Evolutionary conservation across 345 rosid genomes (phyloP), one percentile per base, ranked within the genome.

Genomic region (Carallia pectinifolia): DNA sequence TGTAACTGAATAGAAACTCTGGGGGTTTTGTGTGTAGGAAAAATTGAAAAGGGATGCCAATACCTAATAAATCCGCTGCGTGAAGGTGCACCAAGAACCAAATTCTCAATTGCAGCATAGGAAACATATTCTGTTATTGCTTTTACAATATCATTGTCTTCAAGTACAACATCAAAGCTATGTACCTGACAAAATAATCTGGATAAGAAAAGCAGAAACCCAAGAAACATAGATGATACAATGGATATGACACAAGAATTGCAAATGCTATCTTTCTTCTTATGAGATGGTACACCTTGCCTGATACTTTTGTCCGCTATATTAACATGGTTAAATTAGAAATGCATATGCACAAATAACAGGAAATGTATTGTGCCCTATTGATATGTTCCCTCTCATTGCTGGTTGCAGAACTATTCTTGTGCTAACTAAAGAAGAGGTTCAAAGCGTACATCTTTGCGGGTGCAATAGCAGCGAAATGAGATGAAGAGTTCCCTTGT

Each of bases 401-500:
- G 17, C 50, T 12, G 8, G 50, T 10, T 44, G 15, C 50, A 44
- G 50, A 44, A 3, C 0, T 12, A 44, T 15, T 44, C 50, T 44
- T 44, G 3, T 44, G 2, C 1, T 3, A 10, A 44, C 30, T 5
- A 27, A 33, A 62, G 23, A 36, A 33, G 18, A 44, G 27, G 2
- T 50, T 29, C 19, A 2, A 34, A 69, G 60, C 83, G 0, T 77
- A 89, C 97, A 62, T 92, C 96, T 82, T 95, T 95, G 36, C 92
- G 93, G 30, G 93, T 88, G 68, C 98, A 87, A 36, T 85, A 95
- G 83, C 96, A 95, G 67, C 80, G 97, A 80, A 87, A 90, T 44
- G 96, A 79, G 74, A 89, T 82, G 77, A 95, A 90, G 53, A 95
- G 82, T 40, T 85, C 89, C 69, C 75, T 79, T 50, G 86, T 76